Evolutionary conservation across 176 grass and related monocot genomes (phyloP), one percentile per base, ranked within the genome.

Genomic region (Luzula sylvatica): DNA sequence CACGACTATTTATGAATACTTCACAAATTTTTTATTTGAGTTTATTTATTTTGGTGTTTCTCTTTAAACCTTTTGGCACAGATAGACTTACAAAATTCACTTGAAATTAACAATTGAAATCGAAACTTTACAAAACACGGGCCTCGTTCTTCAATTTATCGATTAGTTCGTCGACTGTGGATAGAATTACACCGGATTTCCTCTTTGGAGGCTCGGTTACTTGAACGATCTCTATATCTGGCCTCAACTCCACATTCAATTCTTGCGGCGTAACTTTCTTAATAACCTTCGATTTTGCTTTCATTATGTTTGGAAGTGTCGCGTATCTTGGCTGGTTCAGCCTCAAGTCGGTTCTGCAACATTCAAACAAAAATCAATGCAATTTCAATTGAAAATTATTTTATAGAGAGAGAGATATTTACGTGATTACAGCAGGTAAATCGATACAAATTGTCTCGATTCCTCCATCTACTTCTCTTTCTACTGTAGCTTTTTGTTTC

Each of bases 251-350:
- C 30, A 96, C 74, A 30, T 68, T 71, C 17, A 96, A 55, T 2
- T 96, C 77, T 26, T 69, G 71, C 8, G 81, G 84, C 53, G 90
- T 61, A 3, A 86, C 16, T 50, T 96, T 96, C 55, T 89, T 96
- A 18, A 89, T 82, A 44, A 86, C 84, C 67, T 96, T 96, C 20
- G 84, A 86, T 66, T 89, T 96, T 9, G 90, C 73, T 77, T 96
- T 96, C 90, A 96, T 89, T 73, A 89, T 96, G 74, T 89, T 96
- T 9, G 90, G 90, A 23, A 96, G 65, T 7, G 90, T 89, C 4
- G 90, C 85, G 24, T 96, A 96, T 58, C 90, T 82, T 35, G 84
- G 84, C 7, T 96, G 90, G 55, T 96, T 96, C 27, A 96, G 66
- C 58, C 90, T 96, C 68, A 86, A 65, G 70, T 96, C 84, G 8